Evolutionary conservation across 2,329 filamentous ascomycete species (phyloP).

Genomic region (Ophiostoma sp.): DNA sequence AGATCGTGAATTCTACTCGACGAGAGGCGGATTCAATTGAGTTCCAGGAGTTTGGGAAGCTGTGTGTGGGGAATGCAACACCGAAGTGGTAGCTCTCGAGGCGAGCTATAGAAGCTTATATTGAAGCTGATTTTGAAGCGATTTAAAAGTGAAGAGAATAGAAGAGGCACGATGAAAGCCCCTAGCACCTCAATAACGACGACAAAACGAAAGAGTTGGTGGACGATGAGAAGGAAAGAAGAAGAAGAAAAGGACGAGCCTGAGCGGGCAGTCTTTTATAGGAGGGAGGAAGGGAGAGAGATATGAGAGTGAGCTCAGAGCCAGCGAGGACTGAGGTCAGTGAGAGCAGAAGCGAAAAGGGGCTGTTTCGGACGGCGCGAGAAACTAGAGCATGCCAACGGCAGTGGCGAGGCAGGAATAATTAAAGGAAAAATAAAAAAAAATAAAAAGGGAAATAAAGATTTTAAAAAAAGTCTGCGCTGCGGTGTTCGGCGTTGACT

Average conservation of each 20-base stretch:
- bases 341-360: conserved; percentile 17
- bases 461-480: conserved; percentile 18
- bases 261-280: conserved; percentile 21
- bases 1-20: conserved; percentile 23
- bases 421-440: conserved; percentile 4
- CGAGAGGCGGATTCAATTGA: conserved; percentile 18
- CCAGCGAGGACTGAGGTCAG: background rate
- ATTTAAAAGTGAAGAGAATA: background rate
- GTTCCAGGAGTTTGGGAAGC: conserved; percentile 18
- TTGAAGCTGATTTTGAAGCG: background rate
- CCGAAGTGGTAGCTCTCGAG: conserved; percentile 5
- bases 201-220: conserved; percentile 32
- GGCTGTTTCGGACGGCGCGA: conserved; percentile 22
- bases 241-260: background rate
- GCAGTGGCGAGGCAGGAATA: conserved; percentile 23
- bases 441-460: background rate
- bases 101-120: background rate
- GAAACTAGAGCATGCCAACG: conserved; percentile 14
- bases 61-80: conserved; percentile 25
- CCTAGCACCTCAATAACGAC: conserved; percentile 37
- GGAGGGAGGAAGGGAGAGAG: conserved; percentile 6
- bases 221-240: conserved; percentile 17
- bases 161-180: conserved; percentile 31
- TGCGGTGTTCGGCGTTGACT: conserved; percentile 25
- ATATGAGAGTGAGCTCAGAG: background rate